Percentiles rank a stretch among this genome's conserved stretches.
phyloP scores from a whole-genome alignment of 257 asterid genomes.

The Catharanthus roseus region DNA sequence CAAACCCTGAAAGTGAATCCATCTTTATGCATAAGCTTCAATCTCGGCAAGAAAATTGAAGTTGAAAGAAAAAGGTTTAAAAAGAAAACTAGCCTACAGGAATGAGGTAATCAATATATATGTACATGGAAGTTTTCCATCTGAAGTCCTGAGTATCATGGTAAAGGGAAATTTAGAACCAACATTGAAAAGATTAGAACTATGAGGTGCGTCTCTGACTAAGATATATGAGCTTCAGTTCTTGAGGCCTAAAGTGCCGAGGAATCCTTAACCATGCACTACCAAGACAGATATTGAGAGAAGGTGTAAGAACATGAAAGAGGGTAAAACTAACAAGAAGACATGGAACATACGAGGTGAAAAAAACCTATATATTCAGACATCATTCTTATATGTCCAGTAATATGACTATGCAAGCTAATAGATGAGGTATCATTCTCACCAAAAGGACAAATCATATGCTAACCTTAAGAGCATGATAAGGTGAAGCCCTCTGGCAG shows the following conservation, averaged over 20 bases:
- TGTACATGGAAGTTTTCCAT: not conserved
- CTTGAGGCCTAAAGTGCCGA: not conserved
- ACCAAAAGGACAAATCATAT: not conserved
- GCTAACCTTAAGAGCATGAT: conserved; percentile 86
- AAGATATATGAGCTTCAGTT: not conserved
- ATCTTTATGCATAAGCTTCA: not conserved
- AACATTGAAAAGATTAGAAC: not conserved
- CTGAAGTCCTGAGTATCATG: not conserved
- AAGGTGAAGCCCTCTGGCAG: conserved; percentile 73
- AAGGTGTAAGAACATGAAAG: not conserved
- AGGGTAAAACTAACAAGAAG: not conserved
- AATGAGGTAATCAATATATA: not conserved
- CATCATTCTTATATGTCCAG: not conserved
- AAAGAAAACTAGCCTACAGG: not conserved
- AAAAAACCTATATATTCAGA: not conserved
- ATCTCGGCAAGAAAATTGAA: not conserved
- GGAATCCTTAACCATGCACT: not conserved
- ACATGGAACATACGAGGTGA: not conserved
- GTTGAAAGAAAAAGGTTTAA: not conserved
- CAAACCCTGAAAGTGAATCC: conserved; percentile 57
- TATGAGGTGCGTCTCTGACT: not conserved
- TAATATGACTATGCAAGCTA: not conserved
- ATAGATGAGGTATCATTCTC: not conserved
- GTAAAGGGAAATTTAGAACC: not conserved
- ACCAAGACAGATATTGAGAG: not conserved